Conservation (phyloP, 805 yeast species). For the Starmerella floris region DNA sequence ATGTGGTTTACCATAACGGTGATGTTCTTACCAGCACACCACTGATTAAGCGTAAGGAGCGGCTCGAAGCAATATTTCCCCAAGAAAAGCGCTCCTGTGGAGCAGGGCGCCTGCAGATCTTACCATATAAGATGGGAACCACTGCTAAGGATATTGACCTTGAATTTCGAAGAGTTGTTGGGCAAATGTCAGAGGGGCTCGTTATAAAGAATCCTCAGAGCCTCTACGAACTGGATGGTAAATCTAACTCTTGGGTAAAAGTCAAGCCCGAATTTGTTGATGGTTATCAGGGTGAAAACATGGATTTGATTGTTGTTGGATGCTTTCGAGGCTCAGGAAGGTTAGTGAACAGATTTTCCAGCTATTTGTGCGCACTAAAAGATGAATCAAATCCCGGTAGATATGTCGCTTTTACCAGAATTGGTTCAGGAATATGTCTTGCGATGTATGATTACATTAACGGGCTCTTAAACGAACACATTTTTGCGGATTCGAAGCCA, state of each 20-base stretch:
- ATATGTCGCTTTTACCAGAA: slow-evolving; percentile 57
- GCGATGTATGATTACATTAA: slow-evolving; percentile 50
- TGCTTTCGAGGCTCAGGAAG: slow-evolving; percentile 56
- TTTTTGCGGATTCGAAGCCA: slow-evolving; percentile 32
- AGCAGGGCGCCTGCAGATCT: slow-evolving; percentile 17
- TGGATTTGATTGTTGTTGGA: slow-evolving; percentile 72
- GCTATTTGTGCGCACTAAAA: slow-evolving; percentile 62
- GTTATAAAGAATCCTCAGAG: slow-evolving; percentile 54
- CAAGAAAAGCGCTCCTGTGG: slow-evolving; percentile 23
- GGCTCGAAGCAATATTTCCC: slow-evolving; percentile 35
- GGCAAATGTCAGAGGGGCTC: slow-evolving; percentile 62
- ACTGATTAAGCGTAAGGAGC: slow-evolving; percentile 42
- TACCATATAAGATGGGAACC: slow-evolving; percentile 30
- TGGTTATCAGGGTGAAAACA: slow-evolving; percentile 65
- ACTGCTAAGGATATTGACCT: slow-evolving; percentile 41
- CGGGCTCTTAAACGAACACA: slow-evolving; percentile 42
- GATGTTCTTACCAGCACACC: slow-evolving; percentile 42
- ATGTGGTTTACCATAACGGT: slow-evolving; percentile 59
- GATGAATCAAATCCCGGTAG: slow-evolving; percentile 29
- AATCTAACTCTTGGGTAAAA: slow-evolving; percentile 66
- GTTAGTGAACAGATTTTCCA: slow-evolving; percentile 29
- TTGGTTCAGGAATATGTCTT: slow-evolving; percentile 71
- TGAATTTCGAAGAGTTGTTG: slow-evolving; percentile 46
- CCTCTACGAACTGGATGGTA: slow-evolving; percentile 45
- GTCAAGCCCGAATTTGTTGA: slow-evolving; percentile 82